Evolutionary conservation across 495 filamentous ascomycete species (phyloP).

Genomic region (Penicillium roqueforti): DNA sequence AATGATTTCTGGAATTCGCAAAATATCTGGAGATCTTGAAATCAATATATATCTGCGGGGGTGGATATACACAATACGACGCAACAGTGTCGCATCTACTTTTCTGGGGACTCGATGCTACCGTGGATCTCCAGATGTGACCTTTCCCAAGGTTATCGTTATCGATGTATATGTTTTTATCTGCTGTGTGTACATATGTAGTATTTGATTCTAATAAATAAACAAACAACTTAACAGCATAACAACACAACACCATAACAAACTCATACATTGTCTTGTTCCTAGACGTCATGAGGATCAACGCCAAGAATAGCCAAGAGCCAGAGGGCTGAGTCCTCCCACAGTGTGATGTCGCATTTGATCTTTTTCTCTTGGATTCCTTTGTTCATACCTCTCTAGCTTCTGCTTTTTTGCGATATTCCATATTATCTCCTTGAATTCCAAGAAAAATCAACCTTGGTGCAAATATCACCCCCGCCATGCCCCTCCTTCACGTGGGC

Average conservation of each 20-base stretch:
- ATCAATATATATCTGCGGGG: constrained; percentile 6
- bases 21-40: background rate
- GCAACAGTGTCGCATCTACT: background rate
- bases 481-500: constrained; percentile 32
- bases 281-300: constrained; percentile 6
- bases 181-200: too few species aligned
- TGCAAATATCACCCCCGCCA: constrained; percentile 16
- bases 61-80: background rate
- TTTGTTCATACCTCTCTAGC: background rate
- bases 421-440: background rate
- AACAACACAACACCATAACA: background rate
- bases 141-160: too few species aligned
- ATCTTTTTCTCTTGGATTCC: background rate
- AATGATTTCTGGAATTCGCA: too few species aligned
- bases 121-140: constrained; percentile 21
- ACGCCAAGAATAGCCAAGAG: constrained; percentile 8
- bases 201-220: too few species aligned
- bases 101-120: constrained; percentile 11
- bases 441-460: background rate
- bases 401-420: background rate
- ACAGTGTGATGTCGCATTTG: background rate
- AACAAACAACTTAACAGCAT: too few species aligned
- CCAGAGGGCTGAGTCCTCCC: background rate
- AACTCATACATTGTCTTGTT: background rate
- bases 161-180: too few species aligned